Evolutionary conservation across 768 basidiomycete genomes (phyloP), one percentile per base, ranked within the genome.

Genomic region (Pseudohyphozyma bogoriensis): DNA sequence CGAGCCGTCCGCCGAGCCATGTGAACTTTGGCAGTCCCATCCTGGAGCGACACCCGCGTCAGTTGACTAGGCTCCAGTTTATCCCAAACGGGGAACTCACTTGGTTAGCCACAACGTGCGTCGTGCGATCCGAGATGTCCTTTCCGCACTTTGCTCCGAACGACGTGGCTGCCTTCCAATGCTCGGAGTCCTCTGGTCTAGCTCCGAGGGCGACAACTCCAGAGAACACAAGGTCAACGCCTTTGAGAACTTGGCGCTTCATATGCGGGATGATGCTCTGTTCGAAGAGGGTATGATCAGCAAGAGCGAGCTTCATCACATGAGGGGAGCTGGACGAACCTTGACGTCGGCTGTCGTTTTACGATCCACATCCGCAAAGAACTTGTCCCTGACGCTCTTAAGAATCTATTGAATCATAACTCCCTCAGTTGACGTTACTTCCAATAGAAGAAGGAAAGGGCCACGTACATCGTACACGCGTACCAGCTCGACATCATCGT

Each of bases 71-170:
- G n/a, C n/a, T 20, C 16, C 10, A 6, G 35, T 42, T 31, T 44
- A 51, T 40, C 58, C 61, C 61, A 40, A 56, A 56, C 50, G 56
- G 6, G 42, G 26, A 28, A 58, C 71, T 52, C 45, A 88, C 87
- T 79, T 90, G 89, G 12, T 85, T 87, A 26, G 90, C 86, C 26
- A 99, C 89, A 40, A 96, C 85, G 68, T 99, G 95, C 0, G 93
- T 97, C 26, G 87, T 80, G 3, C 79, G 75, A 31, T 72, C 73
- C 7, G 78, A 79, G 42, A 95, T 72, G 64, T 89, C 84, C 20
- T 80, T 84, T 50, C 83, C 80, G 73, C 85, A 88, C 50, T 77
- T 78, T 3, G 93, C 93, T 12, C 93, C 93, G 68, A 95, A 97
- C 75, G 86, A 84, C 51, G 80, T 79, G 16, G 93, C 89, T 72